A percentile compares a stretch with the other conserved stretches of the same genome.
Conservation (phyloP, 1,284 basidiomycete species). For the Hortiboletus rubellus region DNA sequence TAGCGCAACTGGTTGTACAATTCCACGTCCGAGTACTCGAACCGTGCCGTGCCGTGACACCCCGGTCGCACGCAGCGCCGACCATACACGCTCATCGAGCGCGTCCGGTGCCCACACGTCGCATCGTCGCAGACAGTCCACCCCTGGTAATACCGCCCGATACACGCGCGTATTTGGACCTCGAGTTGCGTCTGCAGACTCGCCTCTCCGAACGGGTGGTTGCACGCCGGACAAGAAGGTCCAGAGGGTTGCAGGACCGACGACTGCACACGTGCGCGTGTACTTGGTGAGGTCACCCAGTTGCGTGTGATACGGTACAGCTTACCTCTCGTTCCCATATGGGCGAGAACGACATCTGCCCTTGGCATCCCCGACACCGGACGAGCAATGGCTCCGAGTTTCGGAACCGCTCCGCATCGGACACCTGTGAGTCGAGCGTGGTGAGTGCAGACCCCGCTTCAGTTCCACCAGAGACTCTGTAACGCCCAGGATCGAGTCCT, state of each 20-base stretch:
- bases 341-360: conserved; percentile 62
- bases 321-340: conserved; percentile 65
- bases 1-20: conserved; percentile 89
- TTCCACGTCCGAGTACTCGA: conserved; percentile 85
- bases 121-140: conserved; percentile 89
- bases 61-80: conserved; percentile 68
- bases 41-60: conserved; percentile 69
- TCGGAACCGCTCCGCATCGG: conserved; percentile 86
- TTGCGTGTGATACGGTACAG: not conserved
- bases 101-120: conserved; percentile 81
- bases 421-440: conserved; percentile 87
- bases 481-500: conserved; percentile 88
- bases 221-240: conserved; percentile 64
- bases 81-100: conserved; percentile 92
- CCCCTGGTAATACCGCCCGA: conserved; percentile 85
- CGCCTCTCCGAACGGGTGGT: conserved; percentile 49
- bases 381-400: conserved; percentile 70
- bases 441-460: conserved; percentile 72
- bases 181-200: conserved; percentile 87
- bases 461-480: conserved; percentile 51
- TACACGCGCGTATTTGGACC: conserved; percentile 74
- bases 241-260: conserved; percentile 54
- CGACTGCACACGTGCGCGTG: conserved; percentile 30
- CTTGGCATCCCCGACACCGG: conserved; percentile 74
- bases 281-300: not conserved